Evolutionary conservation across 108 stramenopile species (phyloP), one percentile per base, ranked within the genome.

Genomic region (Nitzschia putrida): DNA sequence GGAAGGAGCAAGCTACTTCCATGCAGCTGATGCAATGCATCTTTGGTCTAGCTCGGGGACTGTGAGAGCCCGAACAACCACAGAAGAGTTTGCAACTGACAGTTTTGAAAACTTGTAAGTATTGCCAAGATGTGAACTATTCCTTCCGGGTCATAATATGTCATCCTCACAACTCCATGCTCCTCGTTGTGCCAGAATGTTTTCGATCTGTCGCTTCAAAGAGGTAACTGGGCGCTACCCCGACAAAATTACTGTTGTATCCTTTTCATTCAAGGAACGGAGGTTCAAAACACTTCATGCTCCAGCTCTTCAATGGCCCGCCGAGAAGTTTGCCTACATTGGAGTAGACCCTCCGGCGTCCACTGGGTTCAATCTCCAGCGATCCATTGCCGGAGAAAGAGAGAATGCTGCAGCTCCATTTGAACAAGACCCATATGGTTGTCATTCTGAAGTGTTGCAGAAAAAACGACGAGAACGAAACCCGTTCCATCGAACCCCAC

Each of bases 71-170:
- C 80, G 94, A 24, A 91, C 94, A 8, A 68, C 77, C 16, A 80
- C 94, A 16, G 94, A 95, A 83, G 94, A 98, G 53, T 99, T 93
- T 79, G 97, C 98, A 7, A 92, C 94, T 1, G 98, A 99, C 63
- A 93, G 91, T 26, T 97, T 97, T 80, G 92, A 98, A 73, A 99
- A 99, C 79, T 70, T 99, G 45, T 82, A 61, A 59, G 79, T 73
- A 6, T 2, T 12, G 24, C 8, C 29, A 34, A 3, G 29, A 4
- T 34, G 29, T 34, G 29, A 4, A 34, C 29, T 34, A 4, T 4
- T 34, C 29, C 29, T 34, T 34, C n/a, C n/a, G 29, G 29, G 1
- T 4, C 29, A 34, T 34, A 3, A 3, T 34, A 3, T 52, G 64
- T 14, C 10, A 22, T 6, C 43, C 34, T 50, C 49, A 50, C 18